Percentiles rank a stretch among this genome's conserved stretches.
Conservation (phyloP, 306 rosid species). For the Lotus japonicus region DNA sequence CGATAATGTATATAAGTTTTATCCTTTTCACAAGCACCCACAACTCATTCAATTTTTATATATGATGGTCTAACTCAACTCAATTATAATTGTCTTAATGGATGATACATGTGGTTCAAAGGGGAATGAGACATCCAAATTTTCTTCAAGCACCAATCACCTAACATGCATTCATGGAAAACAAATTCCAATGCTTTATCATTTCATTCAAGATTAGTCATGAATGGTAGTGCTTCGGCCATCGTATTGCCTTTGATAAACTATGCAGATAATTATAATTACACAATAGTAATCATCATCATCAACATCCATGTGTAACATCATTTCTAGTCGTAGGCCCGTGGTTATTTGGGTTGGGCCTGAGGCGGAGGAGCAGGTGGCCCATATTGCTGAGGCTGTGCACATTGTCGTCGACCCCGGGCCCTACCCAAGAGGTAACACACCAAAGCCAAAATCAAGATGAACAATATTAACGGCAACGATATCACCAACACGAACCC, state of each 20-base stretch:
- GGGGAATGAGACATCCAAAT: no score
- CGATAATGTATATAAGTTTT: no score
- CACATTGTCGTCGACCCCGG: conserved; percentile 28
- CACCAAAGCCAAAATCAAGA: conserved; percentile 41
- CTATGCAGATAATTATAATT: no score
- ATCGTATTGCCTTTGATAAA: not conserved
- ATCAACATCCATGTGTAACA: no score
- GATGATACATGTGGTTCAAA: no score
- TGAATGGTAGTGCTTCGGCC: not conserved
- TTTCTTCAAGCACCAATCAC: not conserved
- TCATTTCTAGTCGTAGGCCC: not conserved
- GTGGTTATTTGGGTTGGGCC: conserved; percentile 13
- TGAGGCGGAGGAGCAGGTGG: conserved; percentile 44
- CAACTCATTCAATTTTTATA: no score
- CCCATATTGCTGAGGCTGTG: conserved; percentile 25
- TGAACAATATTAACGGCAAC: conserved; percentile 41
- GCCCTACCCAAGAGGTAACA: conserved; percentile 50
- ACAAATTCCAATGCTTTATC: not conserved
- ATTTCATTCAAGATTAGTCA: not conserved
- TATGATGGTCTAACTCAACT: no score
- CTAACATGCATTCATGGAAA: not conserved
- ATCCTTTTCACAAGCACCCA: no score
- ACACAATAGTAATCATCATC: no score
- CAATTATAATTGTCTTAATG: no score
- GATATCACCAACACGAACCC: conserved; percentile 36